Evolutionary conservation across 352 stramenopile species (phyloP).

Genomic region (Phytophthora quininea): DNA sequence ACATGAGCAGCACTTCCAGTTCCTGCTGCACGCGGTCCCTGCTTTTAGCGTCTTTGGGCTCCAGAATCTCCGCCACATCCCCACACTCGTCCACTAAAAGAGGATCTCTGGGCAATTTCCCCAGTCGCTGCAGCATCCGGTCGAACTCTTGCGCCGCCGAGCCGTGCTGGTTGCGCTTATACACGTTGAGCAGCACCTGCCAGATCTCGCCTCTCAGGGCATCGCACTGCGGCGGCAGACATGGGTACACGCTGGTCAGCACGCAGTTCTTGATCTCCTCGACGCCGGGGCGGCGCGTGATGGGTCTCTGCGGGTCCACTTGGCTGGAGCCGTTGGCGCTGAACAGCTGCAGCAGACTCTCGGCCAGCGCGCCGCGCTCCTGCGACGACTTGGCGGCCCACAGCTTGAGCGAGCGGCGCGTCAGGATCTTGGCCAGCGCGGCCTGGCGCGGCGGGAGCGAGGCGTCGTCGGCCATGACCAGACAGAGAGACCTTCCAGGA

Average conservation of each 20-base stretch:
- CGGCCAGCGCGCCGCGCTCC: constrained; percentile 57
- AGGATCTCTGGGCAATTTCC: constrained; percentile 68
- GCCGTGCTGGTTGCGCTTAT: constrained; percentile 79
- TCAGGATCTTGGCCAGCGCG: constrained; percentile 50
- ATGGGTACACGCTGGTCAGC: constrained; percentile 49
- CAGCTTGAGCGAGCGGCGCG: constrained; percentile 52
- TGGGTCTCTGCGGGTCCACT: constrained; percentile 35
- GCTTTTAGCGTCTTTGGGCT: constrained; percentile 18
- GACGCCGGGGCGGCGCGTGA: constrained; percentile 77
- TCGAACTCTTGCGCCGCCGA: constrained; percentile 76
- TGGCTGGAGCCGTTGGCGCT: constrained; percentile 39
- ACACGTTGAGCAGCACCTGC: constrained; percentile 84
- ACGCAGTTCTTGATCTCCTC: constrained; percentile 75
- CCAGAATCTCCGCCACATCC: constrained; percentile 48
- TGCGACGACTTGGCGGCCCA: constrained; percentile 66
- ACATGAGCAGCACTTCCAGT: constrained; percentile 78
- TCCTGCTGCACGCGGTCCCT: constrained; percentile 56
- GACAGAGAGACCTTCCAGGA: too few relatives aligned
- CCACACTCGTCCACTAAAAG: constrained; percentile 65
- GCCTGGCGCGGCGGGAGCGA: constrained; percentile 16
- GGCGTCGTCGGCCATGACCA: neutral
- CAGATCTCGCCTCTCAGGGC: constrained; percentile 73
- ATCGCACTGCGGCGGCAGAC: constrained; percentile 57
- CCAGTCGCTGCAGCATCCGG: constrained; percentile 65
- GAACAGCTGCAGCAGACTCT: constrained; percentile 68